Percentiles rank a stretch among this genome's conserved stretches.
Evolutionary conservation across 345 rosid genomes (phyloP).

Genomic region (Linum tenue): DNA sequence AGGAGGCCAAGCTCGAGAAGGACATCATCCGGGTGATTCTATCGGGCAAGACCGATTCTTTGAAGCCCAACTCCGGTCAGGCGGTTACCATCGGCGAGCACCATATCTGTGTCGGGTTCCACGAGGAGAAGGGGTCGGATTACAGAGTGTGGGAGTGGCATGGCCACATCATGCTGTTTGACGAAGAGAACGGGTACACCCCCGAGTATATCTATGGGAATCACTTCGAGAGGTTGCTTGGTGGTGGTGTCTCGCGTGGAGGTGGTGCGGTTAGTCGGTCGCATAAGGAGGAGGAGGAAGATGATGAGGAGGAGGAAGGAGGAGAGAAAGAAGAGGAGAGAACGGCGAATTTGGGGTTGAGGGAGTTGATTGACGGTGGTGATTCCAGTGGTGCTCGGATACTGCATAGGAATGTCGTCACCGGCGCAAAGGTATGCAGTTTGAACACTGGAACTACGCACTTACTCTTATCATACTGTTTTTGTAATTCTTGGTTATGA

Average conservation of each 20-base stretch:
- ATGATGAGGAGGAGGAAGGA: constrained; percentile 22
- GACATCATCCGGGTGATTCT: constrained; percentile 63
- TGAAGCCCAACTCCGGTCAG: constrained; percentile 90
- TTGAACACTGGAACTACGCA: background rate
- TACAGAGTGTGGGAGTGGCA: constrained; percentile 99
- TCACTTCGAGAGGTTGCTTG: constrained; percentile 83
- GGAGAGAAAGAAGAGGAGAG: constrained; percentile 38
- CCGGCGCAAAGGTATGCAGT: constrained; percentile 44
- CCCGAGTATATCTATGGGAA: constrained; percentile 97
- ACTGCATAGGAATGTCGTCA: constrained; percentile 68
- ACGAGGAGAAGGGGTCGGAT: constrained; percentile 70
- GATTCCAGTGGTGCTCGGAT: constrained; percentile 53
- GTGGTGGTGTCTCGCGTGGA: constrained; percentile 7
- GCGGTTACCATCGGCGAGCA: constrained; percentile 85
- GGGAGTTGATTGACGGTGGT: constrained; percentile 70
- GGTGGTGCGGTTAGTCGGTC: constrained; percentile 15
- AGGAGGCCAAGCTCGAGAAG: constrained; percentile 78
- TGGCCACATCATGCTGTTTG: constrained; percentile 88
- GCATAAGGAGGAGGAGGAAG: constrained; percentile 20
- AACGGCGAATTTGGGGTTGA: constrained; percentile 56
- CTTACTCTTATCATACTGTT: background rate
- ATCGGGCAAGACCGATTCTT: constrained; percentile 58
- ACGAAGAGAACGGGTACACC: constrained; percentile 69
- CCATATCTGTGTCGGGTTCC: constrained; percentile 80
- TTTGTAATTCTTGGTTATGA: background rate